Evolutionary conservation across 176 grass and related monocot genomes (phyloP).

Genomic region (Echinochloa phyllopogon): DNA sequence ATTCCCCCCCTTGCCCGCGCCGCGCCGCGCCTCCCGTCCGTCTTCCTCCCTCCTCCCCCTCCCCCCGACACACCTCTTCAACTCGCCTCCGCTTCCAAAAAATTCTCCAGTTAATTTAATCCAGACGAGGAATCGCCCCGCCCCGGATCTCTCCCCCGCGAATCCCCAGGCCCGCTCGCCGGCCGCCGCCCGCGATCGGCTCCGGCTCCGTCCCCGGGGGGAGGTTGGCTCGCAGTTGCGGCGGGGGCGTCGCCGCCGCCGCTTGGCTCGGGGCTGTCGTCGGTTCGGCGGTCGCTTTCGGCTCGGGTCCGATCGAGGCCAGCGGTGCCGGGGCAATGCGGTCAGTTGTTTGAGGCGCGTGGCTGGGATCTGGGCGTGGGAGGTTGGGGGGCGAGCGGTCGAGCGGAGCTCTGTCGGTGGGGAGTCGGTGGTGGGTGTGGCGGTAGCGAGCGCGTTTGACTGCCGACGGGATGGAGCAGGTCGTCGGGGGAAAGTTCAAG

Average conservation of each 20-base stretch:
- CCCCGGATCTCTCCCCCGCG: conserved; percentile 33
- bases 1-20: conserved; percentile 3
- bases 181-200: not conserved
- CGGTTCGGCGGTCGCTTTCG: conserved; percentile 1
- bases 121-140: conserved; percentile 16
- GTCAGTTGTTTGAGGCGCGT: conserved; percentile 8
- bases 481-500: conserved; percentile 77
- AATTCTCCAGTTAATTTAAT: conserved; percentile 32
- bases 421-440: conserved; percentile 11
- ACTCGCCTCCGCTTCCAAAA: conserved; percentile 38
- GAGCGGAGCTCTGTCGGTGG: conserved; percentile 32
- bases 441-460: not conserved
- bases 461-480: conserved; percentile 54
- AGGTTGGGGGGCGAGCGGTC: not conserved
- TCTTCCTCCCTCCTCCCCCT: not conserved
- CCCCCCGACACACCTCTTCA: conserved; percentile 31
- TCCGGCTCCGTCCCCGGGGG: not conserved
- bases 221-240: not conserved
- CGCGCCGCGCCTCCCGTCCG: not conserved
- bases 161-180: not conserved
- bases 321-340: conserved; percentile 31
- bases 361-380: conserved; percentile 32
- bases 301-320: not conserved
- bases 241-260: not conserved
- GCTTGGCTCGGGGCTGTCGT: not conserved